phyloP scores from a whole-genome alignment of 805 yeast genomes.

The Teunomyces cretensis region DNA sequence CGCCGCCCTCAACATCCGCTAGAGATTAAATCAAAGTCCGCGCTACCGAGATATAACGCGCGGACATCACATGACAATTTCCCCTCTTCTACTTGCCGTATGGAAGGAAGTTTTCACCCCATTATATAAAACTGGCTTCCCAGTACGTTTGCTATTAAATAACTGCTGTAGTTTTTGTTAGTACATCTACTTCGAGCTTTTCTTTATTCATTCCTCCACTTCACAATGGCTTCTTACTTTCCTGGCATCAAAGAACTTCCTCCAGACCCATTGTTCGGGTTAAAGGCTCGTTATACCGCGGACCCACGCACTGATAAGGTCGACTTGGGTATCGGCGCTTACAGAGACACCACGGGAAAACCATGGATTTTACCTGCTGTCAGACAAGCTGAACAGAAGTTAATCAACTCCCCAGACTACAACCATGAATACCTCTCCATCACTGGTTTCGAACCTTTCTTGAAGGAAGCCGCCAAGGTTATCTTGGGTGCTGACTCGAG shows the following conservation, averaged over 20 bases:
- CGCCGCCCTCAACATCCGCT: neutral
- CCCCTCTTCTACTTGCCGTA: neutral
- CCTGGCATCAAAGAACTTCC: constrained; percentile 63
- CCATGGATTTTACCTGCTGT: constrained; percentile 76
- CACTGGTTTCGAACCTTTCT: constrained; percentile 68
- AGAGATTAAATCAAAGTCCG: neutral
- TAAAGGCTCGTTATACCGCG: constrained; percentile 62
- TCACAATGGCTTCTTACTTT: constrained; percentile 37
- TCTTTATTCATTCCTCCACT: neutral
- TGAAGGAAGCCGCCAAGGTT: constrained; percentile 68
- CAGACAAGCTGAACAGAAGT: constrained; percentile 60
- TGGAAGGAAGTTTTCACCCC: constrained; percentile 1
- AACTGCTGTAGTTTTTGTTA: neutral
- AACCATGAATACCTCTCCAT: constrained; percentile 92
- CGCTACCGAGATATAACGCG: neutral
- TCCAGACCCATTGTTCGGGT: constrained; percentile 83
- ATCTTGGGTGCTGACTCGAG: constrained; percentile 63
- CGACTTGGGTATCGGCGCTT: constrained; percentile 84
- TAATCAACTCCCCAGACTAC: constrained; percentile 57
- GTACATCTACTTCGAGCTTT: neutral
- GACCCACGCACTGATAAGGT: constrained; percentile 69
- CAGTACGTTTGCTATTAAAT: neutral
- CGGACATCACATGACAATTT: neutral
- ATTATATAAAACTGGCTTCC: neutral
- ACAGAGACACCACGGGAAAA: constrained; percentile 65